phyloP scores from a whole-genome alignment of 768 basidiomycete species.

The Tricholomella constricta region DNA sequence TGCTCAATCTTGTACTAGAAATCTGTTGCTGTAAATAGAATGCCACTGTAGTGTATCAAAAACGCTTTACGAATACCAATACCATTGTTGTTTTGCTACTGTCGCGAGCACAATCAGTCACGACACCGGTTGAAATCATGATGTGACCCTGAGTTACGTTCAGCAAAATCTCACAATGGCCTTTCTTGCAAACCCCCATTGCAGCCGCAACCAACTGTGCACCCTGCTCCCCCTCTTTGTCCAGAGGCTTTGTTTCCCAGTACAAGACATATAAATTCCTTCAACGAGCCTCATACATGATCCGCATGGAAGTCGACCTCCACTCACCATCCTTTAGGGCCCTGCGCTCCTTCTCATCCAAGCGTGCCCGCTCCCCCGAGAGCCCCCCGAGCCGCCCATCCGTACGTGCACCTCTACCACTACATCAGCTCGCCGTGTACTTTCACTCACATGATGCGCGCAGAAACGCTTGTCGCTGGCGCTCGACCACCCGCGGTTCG shows the following conservation, averaged over 20 bases:
- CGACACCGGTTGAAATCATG: slow-evolving; percentile 5
- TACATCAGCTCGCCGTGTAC: not conserved
- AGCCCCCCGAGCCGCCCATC: slow-evolving; percentile 52
- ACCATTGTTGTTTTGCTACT: slow-evolving; percentile 2
- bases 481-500: slow-evolving; percentile 20
- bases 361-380: slow-evolving; percentile 66
- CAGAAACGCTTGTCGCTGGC: slow-evolving; percentile 64
- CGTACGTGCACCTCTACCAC: slow-evolving; percentile 37
- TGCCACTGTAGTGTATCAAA: not conserved
- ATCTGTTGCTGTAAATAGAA: slow-evolving; percentile 5
- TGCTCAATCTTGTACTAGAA: slow-evolving; percentile 6
- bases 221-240: not conserved
- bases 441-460: not conserved
- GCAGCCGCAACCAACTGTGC: too few species aligned
- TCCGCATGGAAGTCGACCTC: slow-evolving; percentile 61
- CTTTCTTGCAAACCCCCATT: not conserved
- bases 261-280: not conserved
- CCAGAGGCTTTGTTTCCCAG: not conserved
- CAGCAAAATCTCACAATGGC: not conserved
- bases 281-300: slow-evolving; percentile 18
- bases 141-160: slow-evolving; percentile 11
- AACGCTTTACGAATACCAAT: not conserved
- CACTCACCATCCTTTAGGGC: slow-evolving; percentile 45
- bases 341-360: slow-evolving; percentile 38
- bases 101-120: slow-evolving; percentile 4